These are phyloP conservation scores for Neurospora sp. DNA, from an alignment of 495 filamentous ascomycete genomes.

Conservation along the genomic window DNA sequence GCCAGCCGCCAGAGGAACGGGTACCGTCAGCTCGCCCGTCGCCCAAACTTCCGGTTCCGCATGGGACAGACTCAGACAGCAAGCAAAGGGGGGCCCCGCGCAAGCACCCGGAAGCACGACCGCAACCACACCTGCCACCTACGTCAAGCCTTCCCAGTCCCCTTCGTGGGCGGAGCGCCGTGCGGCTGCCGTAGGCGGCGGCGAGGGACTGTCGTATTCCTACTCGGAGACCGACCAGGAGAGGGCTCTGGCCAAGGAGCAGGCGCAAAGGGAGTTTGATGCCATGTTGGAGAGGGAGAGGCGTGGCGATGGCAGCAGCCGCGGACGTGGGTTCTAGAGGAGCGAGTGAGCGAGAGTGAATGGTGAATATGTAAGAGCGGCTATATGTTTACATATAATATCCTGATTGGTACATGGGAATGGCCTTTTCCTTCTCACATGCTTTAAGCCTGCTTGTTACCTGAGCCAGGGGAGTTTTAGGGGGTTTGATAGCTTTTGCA, in stretches of 20 bases:
- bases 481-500: background rate
- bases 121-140: background rate
- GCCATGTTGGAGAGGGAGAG: constrained; percentile 32
- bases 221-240: constrained; percentile 26
- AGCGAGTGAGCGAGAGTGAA: background rate
- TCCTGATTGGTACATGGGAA: background rate
- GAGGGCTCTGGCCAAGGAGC: constrained; percentile 27
- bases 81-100: constrained; percentile 1
- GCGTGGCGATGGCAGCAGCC: constrained; percentile 9
- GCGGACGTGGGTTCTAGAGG: background rate
- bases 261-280: constrained; percentile 39
- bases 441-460: background rate
- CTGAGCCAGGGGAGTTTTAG: background rate
- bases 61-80: constrained; percentile 31
- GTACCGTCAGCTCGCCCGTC: constrained; percentile 2
- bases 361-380: background rate
- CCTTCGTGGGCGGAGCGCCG: constrained; percentile 12
- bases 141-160: background rate
- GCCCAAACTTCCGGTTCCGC: constrained; percentile 15
- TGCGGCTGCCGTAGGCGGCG: constrained; percentile 6
- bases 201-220: constrained; percentile 21
- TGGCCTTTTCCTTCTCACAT: background rate
- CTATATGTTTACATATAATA: background rate
- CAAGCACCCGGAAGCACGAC: background rate
- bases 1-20: constrained; percentile 9